Base-by-base conservation (phyloP, 192 early-diverging fungal species). In the Coemansia javaensis region DNA sequence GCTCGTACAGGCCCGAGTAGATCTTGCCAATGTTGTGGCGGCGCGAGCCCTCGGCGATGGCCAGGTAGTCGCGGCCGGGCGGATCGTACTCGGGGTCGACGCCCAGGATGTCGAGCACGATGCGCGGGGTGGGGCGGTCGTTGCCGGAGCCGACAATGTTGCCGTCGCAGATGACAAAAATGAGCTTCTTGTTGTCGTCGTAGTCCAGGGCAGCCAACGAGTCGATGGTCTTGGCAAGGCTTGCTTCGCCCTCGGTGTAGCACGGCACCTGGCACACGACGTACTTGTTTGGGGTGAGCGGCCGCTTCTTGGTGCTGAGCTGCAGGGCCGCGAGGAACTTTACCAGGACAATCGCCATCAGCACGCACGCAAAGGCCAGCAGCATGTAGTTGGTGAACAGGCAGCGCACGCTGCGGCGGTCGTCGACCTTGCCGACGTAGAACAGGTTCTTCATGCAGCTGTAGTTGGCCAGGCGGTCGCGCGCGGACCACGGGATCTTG, bases 1-100 rank as follows among this genome's bases (percentile, higher is more conserved):
- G 73, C 54, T 96, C 91, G 60, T 93, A 94, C 25, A 97, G 73
- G 38, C 96, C 96, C 32, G 93, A 96, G 65, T 98, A 98, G 15
- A 98, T 87, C 66, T 97, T 89, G 56, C 75, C 96, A 80, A 91
- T 92, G 70, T 98, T 98, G 69, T 88, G 81, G 59, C 93, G 93
- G 53, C 85, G 85, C 43, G 82, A 81, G 9, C 93, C 93, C 56
- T 95, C 93, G 32, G 89, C 94, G 20, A 98, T 72, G n/a, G 90
- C 88, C 50, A 85, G 77, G 75, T 90, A 98, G 1, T 79, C 75
- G 40, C 88, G 66, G 9, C 90, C 82, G 24, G 93, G 82, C 16
- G 83, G 84, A 41, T 88, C 84, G 28, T 82, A 44, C 31, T 75
- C 76, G 9, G 87, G 85, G 58, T n/a, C n/a, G n/a, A n/a, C n/a